Evolutionary conservation across 495 filamentous ascomycete species (phyloP), one percentile per base, ranked within the genome.

Genomic region (Penicillium lividum): DNA sequence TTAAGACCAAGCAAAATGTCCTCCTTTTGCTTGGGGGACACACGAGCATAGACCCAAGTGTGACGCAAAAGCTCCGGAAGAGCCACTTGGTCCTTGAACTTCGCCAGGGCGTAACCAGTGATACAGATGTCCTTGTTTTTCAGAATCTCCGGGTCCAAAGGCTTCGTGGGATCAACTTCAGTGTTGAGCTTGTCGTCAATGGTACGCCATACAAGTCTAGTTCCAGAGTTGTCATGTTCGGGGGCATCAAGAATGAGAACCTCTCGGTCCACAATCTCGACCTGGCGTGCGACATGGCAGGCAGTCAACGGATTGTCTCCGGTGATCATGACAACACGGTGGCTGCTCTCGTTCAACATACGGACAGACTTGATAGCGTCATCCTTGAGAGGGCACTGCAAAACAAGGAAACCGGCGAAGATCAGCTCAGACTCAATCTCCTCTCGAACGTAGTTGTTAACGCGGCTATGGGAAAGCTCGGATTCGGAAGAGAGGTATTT

Each of bases 241-340:
- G 94, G 94, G 7, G 93, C 89, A 68, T 99, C 94, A 31, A 99
- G 80, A 62, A 99, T 96, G 28, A 97, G 80, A 40, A 95, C 91
- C 27, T 98, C 94, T 10, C 94, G 88, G 64, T 99, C 94, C 22
- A 99, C 90, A 68, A 99, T 99, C 66, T 99, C 94, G 38, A 99
- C 94, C 69, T 98, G 86, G 44, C 88, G 87, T 11, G 94, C 94
- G 57, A 99, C 94, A 69, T 99, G 93, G 27, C 94, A 89, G 61
- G 94, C 94, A 25, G 94, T 99, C 42, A 99, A 82, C 22, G 94
- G 93, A 68, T 99, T 99, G 73, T 99, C 94, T 65, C 94, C 94
- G 48, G 94, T 99, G 56, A 99, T 99, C 94, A 99, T 99, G 63
- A 98, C 90, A 55, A 95, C 91, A 62, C 94, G 91, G 77, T 99